These are phyloP conservation scores for Colletotrichum kahawae DNA, from an alignment of 2,329 filamentous ascomycete species.

Conservation along the genomic window DNA sequence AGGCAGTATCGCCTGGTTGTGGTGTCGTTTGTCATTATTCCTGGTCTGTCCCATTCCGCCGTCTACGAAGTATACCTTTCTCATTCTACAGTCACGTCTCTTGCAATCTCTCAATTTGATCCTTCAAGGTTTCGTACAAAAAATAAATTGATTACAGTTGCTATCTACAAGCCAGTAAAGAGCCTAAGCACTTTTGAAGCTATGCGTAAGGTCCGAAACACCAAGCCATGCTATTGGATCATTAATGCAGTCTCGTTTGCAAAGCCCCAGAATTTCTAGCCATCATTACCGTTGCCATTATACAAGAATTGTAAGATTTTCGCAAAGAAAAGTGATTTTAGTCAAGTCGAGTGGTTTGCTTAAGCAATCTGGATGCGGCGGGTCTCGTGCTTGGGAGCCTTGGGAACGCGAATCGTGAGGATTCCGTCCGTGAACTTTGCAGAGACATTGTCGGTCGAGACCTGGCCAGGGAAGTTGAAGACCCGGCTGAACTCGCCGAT, in stretches of 20 bases:
- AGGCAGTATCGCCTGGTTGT: background rate
- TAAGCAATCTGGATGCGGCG: slow-evolving; percentile 62
- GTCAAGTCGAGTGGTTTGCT: background rate
- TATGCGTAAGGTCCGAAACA: background rate
- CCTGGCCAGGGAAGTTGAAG: slow-evolving; percentile 69
- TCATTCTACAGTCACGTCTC: background rate
- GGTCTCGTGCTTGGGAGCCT: slow-evolving; percentile 63
- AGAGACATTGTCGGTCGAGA: slow-evolving; percentile 66
- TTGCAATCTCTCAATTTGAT: background rate
- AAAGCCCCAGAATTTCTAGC: background rate
- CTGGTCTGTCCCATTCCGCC: background rate
- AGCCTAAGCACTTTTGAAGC: background rate
- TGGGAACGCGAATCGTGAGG: slow-evolving; percentile 68
- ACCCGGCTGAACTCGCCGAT: slow-evolving; percentile 71
- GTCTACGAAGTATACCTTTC: background rate
- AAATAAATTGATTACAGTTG: background rate
- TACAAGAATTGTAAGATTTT: background rate
- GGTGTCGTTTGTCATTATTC: background rate
- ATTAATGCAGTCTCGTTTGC: background rate
- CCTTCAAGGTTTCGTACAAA: background rate
- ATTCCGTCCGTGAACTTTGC: slow-evolving; percentile 71
- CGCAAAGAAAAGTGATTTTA: background rate
- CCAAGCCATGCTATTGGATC: background rate
- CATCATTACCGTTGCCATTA: background rate
- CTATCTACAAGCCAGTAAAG: background rate